Percentiles rank a stretch among this genome's conserved stretches.
These are phyloP conservation scores for Pseudogymnoascus sp. DNA, from an alignment of 2,329 filamentous ascomycete species.

Conservation along the genomic window DNA sequence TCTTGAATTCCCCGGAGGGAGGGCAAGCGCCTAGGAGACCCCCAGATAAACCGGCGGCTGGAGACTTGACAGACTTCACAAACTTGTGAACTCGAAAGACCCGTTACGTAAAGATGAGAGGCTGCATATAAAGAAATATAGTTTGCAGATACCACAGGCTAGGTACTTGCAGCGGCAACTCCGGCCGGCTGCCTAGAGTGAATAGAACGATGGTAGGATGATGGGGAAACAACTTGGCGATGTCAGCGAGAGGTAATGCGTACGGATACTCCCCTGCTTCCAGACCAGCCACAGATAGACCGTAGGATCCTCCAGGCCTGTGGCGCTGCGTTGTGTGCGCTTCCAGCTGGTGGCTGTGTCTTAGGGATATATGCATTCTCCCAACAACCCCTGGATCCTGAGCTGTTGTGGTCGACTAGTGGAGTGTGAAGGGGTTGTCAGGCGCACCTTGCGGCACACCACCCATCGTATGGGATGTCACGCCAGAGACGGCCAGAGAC, in stretches of 20 bases:
- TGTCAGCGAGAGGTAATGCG: not conserved
- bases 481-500: not conserved
- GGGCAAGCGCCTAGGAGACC: not conserved
- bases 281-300: not conserved
- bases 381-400: not conserved
- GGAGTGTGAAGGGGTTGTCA: not conserved
- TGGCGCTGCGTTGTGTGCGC: not conserved
- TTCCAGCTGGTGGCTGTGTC: slow-evolving; percentile 2
- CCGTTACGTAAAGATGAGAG: not conserved
- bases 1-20: not conserved
- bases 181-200: not conserved
- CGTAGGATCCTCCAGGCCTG: not conserved
- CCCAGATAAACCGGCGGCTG: not conserved
- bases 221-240: not conserved
- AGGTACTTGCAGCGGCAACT: not conserved
- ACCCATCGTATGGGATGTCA: not conserved
- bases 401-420: not conserved
- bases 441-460: not conserved
- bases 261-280: not conserved
- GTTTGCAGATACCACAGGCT: not conserved
- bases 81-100: not conserved
- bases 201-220: not conserved
- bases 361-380: not conserved
- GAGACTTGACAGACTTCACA: not conserved
- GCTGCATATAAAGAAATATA: not conserved